Base-by-base conservation (phyloP, 2,329 filamentous ascomycete species). In the Colletotrichum ledebouriae region DNA sequence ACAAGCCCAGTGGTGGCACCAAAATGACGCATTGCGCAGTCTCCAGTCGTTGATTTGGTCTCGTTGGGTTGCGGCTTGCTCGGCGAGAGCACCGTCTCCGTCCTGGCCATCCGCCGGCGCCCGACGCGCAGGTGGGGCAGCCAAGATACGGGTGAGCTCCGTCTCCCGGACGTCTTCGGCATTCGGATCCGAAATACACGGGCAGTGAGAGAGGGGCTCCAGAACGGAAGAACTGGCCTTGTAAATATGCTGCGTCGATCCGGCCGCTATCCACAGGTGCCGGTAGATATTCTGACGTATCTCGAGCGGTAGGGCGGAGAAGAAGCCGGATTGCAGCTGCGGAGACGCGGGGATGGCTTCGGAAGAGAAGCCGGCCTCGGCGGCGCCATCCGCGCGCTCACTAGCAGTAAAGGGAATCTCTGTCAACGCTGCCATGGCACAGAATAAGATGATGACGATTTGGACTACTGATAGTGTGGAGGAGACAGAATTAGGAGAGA, bases 1-100 rank as follows among this genome's bases (percentile, higher is more conserved):
- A 5, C 65, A 68, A 25, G 22, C 42, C 65, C 65, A 68, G 55
- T 68, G 65, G 9, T 60, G 46, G 34, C 61, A 68, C 65, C 65
- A 68, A 2, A 15, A 11, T 4, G 65, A 68, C 4, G 44, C 47
- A 6, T 47, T 29, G 17, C 65, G 65, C 20, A 56, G 49, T 7
- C 61, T 61, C 65, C 65, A 68, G 10, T 59, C 49, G 7, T 50
- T 59, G 3, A 68, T 65, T 25, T 63, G 47, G 6, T 65, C 61
- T 12, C 41, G 56, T 15, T 68, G 61, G 3, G 44, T 39, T 12
- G 33, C n/a, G 17, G 52, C 56, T 1, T 22, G 52, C 10, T 33
- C 39, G 3, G 29, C 44, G 6, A 47, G n/a, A 10, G 20, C 50
- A 6, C 34, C 44, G 13, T 37, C 50, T 10, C 34, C 52, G 13